A percentile compares a stretch with the other conserved stretches of the same genome.
These are phyloP conservation scores for Cadophora sp. DNA, from an alignment of 2,329 filamentous ascomycete genomes.

Conservation along the genomic window DNA sequence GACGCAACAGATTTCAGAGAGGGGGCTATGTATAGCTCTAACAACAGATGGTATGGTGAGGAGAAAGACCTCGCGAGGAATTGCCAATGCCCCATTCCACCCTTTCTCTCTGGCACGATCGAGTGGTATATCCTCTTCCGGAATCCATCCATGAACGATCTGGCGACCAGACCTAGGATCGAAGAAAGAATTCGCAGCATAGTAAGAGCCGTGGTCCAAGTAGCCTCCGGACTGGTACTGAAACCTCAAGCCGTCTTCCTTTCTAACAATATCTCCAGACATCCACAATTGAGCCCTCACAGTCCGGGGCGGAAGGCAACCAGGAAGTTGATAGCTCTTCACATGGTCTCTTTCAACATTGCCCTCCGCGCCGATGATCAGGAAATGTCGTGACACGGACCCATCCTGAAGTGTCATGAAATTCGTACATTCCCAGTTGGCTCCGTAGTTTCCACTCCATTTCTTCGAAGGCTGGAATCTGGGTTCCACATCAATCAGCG, in stretches of 20 bases:
- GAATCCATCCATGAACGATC: constrained; percentile 4
- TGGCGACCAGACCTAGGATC: neutral
- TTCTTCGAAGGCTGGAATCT: neutral
- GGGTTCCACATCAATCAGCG: neutral
- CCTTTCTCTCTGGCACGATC: constrained; percentile 19
- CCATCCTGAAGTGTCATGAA: constrained; percentile 3
- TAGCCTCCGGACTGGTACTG: constrained; percentile 28
- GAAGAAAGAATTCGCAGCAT: constrained; percentile 24
- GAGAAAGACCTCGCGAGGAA: constrained; percentile 32
- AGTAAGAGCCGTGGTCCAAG: constrained; percentile 30
- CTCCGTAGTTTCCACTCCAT: constrained; percentile 6
- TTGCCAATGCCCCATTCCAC: constrained; percentile 31
- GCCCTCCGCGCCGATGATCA: constrained; percentile 14
- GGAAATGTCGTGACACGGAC: neutral
- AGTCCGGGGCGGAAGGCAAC: too few species aligned
- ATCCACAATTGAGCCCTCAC: too few species aligned
- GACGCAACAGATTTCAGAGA: neutral
- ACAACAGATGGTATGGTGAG: constrained; percentile 15
- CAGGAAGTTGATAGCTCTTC: neutral
- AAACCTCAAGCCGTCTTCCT: constrained; percentile 10
- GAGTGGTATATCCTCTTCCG: constrained; percentile 11
- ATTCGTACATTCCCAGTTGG: constrained; percentile 6
- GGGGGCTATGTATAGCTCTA: neutral
- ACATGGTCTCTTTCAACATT: constrained; percentile 6
- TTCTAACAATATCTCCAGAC: constrained; percentile 6